Evolutionary conservation across 225 moss, liverwort and hornwort genomes (phyloP).

Genomic region (Polytrichum formosum): DNA sequence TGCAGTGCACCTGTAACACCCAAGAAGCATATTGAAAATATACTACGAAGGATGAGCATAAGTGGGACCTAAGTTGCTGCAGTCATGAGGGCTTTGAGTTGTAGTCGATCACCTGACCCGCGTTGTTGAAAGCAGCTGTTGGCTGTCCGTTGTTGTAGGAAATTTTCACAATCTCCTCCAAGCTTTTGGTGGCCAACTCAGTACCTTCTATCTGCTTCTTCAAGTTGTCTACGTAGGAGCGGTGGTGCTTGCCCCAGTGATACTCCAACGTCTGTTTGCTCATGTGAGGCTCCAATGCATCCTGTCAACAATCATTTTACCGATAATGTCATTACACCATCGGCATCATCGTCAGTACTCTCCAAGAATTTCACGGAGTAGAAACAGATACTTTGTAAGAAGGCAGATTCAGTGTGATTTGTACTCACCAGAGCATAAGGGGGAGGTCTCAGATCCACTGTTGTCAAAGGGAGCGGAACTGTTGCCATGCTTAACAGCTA

Average conservation of each 20-base stretch:
- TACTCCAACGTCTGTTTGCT: slow-evolving; percentile 73
- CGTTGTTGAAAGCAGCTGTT: slow-evolving; percentile 59
- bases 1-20: neutral
- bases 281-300: slow-evolving; percentile 76
- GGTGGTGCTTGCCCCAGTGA: slow-evolving; percentile 85
- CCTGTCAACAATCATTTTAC: slow-evolving; percentile 30
- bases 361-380: no score
- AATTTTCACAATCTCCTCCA: slow-evolving; percentile 56
- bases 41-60: neutral
- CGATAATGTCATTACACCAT: no score
- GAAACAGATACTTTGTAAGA: no score
- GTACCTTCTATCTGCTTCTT: slow-evolving; percentile 69
- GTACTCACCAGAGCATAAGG: slow-evolving; percentile 28
- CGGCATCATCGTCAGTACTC: no score
- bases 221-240: slow-evolving; percentile 62
- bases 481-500: slow-evolving; percentile 16
- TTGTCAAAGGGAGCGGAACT: slow-evolving; percentile 19
- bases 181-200: slow-evolving; percentile 38
- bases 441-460: slow-evolving; percentile 27
- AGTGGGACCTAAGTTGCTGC: neutral
- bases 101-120: slow-evolving; percentile 47
- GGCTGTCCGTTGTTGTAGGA: slow-evolving; percentile 75
- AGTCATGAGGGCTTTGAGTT: neutral
- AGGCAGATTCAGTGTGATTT: neutral
- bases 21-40: no score